Conservation (phyloP, 768 basidiomycete genomes). For the Psilocybe sp. region DNA sequence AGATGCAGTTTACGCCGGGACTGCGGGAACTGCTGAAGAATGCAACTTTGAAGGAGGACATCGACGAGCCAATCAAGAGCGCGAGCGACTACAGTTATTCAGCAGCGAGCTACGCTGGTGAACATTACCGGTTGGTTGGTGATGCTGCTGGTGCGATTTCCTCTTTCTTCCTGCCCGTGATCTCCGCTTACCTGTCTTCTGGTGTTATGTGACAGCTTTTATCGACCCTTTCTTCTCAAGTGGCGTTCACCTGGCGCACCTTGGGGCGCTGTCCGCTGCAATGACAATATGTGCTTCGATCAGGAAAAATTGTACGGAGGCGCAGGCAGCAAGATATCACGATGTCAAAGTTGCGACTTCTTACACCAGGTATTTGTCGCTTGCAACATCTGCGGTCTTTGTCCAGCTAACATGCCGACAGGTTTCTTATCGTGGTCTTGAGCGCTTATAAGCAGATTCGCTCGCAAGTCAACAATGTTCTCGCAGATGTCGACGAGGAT, state of each 20-base stretch:
- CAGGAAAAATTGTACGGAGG: constrained; percentile 26
- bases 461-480: constrained; percentile 33
- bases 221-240: constrained; percentile 67
- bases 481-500: constrained; percentile 42
- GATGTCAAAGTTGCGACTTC: constrained; percentile 28
- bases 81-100: constrained; percentile 35
- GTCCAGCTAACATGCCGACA: constrained; percentile 6
- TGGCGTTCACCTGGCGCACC: constrained; percentile 39
- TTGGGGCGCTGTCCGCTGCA: constrained; percentile 36
- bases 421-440: constrained; percentile 46
- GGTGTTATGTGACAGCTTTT: constrained; percentile 34
- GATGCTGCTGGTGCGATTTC: constrained; percentile 26
- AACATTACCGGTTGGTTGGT: constrained; percentile 29
- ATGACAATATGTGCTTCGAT: constrained; percentile 30
- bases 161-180: background rate
- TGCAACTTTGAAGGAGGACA: constrained; percentile 20
- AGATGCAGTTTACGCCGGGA: constrained; percentile 24
- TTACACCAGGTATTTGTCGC: constrained; percentile 27
- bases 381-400: background rate
- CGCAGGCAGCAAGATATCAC: constrained; percentile 27
- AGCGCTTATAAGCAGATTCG: constrained; percentile 50
- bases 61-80: constrained; percentile 16
- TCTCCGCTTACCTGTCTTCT: background rate
- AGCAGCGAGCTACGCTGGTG: constrained; percentile 28
- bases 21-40: constrained; percentile 22